Evolutionary conservation across 108 stramenopile species (phyloP), one percentile per base, ranked within the genome.

Genomic region (Cyclotella kingstonii): DNA sequence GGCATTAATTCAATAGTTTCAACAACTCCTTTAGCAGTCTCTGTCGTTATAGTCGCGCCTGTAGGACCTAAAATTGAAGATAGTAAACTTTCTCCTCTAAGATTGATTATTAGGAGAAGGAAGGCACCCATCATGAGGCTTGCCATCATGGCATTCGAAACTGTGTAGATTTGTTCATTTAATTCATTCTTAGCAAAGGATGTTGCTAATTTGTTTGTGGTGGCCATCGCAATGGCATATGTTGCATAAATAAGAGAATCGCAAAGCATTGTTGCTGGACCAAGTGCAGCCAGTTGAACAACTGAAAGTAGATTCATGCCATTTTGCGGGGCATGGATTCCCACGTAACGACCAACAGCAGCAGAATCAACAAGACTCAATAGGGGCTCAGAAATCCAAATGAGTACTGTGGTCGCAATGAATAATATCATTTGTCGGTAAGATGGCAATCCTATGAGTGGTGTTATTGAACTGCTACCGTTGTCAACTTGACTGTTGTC

Each of bases 321-420:
- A 7, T 51, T 44, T 48, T 31, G 8, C 4, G 61, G 29, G 9
- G 70, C 45, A 11, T 41, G n/a, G 23, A 17, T 50, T n/a, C 69
- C 57, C 17, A 66, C 78, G 40, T 58, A 79, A 61, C 75, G 60
- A 40, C 97, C 93, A 2, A 98, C 94, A 35, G 90, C 82, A 18
- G 94, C 81, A 12, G 95, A 92, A 63, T 98, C 97, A 18, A 98
- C 90, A 27, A 98, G 82, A 57, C 86, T 87, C 33, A 98, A 76
- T 2, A 98, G 73, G 0, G 97, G 95, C 60, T 93, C 89, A 17
- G 86, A 82, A 0, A 97, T 61, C 94, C 94, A 96, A 59, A 93
- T 90, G 11, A 89, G 50, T 33, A 85, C 73, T 4, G 89, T 93
- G n/a, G 89, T 84, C 5, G 73, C 60, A 2, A 75, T 76, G 58